Conservation (phyloP, 2,329 filamentous ascomycete genomes). For the Fonsecaea erecta region DNA sequence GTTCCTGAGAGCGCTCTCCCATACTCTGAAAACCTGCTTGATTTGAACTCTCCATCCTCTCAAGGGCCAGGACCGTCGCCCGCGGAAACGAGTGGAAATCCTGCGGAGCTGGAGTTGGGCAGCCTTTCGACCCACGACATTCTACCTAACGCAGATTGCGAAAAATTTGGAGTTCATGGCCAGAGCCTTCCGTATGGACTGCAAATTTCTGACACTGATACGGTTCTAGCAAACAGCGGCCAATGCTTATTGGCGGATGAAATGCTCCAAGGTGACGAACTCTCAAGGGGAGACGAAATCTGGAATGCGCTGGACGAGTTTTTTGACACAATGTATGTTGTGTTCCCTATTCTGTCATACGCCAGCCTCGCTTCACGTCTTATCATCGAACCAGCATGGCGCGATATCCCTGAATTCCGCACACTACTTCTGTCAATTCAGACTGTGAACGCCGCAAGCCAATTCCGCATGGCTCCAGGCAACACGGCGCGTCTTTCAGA, state of each 20-base stretch:
- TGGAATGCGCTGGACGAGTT: constrained; percentile 16
- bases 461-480: constrained; percentile 16
- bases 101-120: neutral
- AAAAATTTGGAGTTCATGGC: neutral
- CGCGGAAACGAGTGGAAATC: neutral
- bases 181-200: neutral
- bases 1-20: neutral
- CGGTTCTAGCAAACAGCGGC: neutral
- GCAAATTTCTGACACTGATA: neutral
- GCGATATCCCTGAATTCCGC: constrained; percentile 6
- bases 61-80: neutral
- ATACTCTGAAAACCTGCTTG: neutral
- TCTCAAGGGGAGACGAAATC: constrained; percentile 8
- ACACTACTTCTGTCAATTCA: constrained; percentile 12
- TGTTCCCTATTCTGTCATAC: constrained; percentile 22
- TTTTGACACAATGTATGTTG: constrained; percentile 19
- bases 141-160: neutral
- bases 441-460: constrained; percentile 6
- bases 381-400: constrained; percentile 6
- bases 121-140: neutral
- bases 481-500: neutral
- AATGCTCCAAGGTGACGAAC: neutral
- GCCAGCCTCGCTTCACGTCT: constrained; percentile 10
- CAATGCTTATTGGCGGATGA: neutral
- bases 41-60: constrained; percentile 1